Conservation (phyloP, 2,329 filamentous ascomycete species). For the Colletotrichum camelliae region DNA sequence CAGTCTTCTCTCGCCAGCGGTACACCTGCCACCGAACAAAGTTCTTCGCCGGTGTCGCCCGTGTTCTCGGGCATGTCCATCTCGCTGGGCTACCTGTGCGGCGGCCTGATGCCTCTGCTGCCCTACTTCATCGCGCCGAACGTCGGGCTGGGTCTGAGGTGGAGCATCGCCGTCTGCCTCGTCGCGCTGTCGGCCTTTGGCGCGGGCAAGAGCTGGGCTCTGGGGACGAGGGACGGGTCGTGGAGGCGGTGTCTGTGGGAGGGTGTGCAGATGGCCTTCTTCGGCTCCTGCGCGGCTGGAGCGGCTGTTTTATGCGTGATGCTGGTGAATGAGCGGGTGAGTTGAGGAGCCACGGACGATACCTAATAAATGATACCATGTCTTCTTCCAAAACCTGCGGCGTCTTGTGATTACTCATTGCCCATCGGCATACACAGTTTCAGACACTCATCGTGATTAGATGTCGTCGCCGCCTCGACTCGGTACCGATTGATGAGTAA, state of each 20-base stretch:
- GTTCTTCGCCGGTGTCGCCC: constrained; percentile 34
- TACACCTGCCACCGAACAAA: not conserved
- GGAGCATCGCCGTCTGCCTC: constrained; percentile 60
- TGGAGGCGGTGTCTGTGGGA: constrained; percentile 11
- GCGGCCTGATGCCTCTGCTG: constrained; percentile 65
- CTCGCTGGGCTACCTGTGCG: constrained; percentile 65
- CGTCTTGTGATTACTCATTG: not conserved
- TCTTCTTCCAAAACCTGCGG: not conserved
- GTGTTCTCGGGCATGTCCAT: constrained; percentile 62
- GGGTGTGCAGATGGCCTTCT: not conserved
- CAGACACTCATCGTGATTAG: not conserved
- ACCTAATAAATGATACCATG: not conserved
- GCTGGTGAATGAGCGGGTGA: not conserved
- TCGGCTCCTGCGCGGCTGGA: not conserved
- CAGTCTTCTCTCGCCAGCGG: not conserved
- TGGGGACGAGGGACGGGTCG: constrained; percentile 25
- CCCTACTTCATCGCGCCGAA: constrained; percentile 58
- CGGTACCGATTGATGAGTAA: not conserved
- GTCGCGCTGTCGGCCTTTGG: constrained; percentile 62
- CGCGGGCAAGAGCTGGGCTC: constrained; percentile 55
- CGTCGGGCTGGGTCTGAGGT: constrained; percentile 49
- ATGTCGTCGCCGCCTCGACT: not conserved
- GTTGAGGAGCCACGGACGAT: not conserved
- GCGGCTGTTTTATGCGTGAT: not conserved
- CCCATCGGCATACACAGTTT: accelerated